These are phyloP conservation scores for Vigna trinervia DNA, from an alignment of 306 rosid species.

Conservation along the genomic window DNA sequence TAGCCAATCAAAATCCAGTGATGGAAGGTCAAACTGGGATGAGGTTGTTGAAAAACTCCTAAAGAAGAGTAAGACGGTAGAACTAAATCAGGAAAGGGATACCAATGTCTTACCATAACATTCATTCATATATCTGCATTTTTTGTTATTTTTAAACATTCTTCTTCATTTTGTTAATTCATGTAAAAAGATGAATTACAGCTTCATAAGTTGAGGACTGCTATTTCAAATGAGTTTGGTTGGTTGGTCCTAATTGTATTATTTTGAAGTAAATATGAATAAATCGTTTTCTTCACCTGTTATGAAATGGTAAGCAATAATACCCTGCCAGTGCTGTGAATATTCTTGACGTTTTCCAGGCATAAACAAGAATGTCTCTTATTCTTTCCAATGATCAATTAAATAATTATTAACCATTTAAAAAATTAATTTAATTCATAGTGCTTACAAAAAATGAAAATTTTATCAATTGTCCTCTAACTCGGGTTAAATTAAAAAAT, in stretches of 20 bases:
- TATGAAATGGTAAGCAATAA: neutral
- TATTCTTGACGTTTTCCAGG: too few species aligned
- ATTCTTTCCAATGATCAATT: too few species aligned
- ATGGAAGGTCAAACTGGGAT: conserved; percentile 69
- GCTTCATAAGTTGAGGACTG: neutral
- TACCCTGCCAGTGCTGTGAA: too few species aligned
- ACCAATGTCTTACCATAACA: conserved; percentile 44
- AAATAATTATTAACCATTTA: too few species aligned
- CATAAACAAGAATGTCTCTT: too few species aligned
- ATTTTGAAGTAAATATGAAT: neutral
- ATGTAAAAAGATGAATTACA: conserved; percentile 33
- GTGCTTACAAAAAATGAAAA: too few species aligned
- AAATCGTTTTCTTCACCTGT: neutral
- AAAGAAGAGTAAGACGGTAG: conserved; percentile 51
- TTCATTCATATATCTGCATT: neutral
- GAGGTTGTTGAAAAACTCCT: conserved; percentile 71
- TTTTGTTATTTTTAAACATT: neutral
- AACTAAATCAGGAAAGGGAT: conserved; percentile 43
- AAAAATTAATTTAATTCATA: too few species aligned
- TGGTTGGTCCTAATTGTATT: too few species aligned
- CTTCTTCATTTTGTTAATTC: conserved; percentile 26
- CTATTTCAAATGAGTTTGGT: neutral
- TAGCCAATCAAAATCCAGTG: conserved; percentile 44
- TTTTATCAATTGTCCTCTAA: too few species aligned
- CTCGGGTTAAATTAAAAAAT: too few species aligned